Evolutionary conservation across 2,329 filamentous ascomycete species (phyloP).

Genomic region (Rhynchosporium secalis): DNA sequence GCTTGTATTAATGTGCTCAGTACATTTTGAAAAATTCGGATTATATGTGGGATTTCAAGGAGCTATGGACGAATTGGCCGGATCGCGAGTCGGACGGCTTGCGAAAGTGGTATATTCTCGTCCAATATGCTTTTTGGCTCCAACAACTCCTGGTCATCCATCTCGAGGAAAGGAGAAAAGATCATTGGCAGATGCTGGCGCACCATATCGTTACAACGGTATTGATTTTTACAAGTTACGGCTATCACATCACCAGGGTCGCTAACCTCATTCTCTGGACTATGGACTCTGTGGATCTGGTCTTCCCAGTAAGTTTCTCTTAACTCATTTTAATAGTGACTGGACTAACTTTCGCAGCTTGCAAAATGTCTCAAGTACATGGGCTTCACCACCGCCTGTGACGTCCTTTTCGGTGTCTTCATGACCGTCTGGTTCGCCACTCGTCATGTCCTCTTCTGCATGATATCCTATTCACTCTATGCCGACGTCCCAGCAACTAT

Average conservation of each 20-base stretch:
- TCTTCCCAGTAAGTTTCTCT: conserved; percentile 70
- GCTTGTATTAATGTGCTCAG: conserved; percentile 47
- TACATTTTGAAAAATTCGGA: conserved; percentile 77
- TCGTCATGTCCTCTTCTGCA: conserved; percentile 78
- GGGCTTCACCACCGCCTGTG: conserved; percentile 73
- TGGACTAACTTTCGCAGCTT: conserved; percentile 51
- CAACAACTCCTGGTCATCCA: conserved; percentile 94
- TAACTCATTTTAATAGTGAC: not conserved
- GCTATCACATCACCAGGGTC: conserved; percentile 82
- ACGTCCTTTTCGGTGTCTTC: conserved; percentile 81
- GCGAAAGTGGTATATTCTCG: conserved; percentile 86
- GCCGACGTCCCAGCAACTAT: conserved; percentile 63
- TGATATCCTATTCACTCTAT: conserved; percentile 81
- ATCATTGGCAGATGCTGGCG: conserved; percentile 92
- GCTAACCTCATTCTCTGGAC: conserved; percentile 86
- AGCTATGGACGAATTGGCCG: conserved; percentile 86
- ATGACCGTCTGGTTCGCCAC: conserved; percentile 81
- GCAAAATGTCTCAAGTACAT: conserved; percentile 95
- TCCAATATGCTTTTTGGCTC: conserved; percentile 88
- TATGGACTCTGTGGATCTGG: conserved; percentile 91
- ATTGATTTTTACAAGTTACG: conserved; percentile 80
- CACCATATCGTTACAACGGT: conserved; percentile 89
- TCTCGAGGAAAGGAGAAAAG: conserved; percentile 91
- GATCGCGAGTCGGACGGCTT: conserved; percentile 70
- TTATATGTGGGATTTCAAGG: conserved; percentile 74